Base-by-base conservation (phyloP, 331 rosid genomes). In the Pyrus hybrid region DNA sequence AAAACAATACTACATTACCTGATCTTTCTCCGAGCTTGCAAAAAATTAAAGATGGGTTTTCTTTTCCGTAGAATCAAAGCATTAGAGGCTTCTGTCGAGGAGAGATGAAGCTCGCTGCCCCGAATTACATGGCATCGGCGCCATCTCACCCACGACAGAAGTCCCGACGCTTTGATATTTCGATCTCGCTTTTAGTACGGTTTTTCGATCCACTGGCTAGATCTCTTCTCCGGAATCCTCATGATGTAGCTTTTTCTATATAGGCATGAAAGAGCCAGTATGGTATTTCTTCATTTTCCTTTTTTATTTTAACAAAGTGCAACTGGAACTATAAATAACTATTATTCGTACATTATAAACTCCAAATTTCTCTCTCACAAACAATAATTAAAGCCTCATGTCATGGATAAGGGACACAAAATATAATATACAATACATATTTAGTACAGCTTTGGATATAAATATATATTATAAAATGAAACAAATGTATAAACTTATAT, bases 81-180 rank as follows among this genome's bases (percentile, higher is more conserved):
- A 7, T 7, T 0, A 51, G 76, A 64, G 76, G 76, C 76, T 70
- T 62, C 71, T 23, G 76, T 70, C 72, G 77, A 71, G 63, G 81
- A 71, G 81, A 71, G 73, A 79, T 64, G 73, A 72, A 64, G 28
- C 73, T 61, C 23, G 2, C 25, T 72, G 9, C 21, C 57, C 21
- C 57, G 57, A 51, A 51, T 51, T 51, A 51, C 21, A 6, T 6
- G 67, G 51, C 60, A 68, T 21, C 20, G 68, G 77, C 37, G 17
- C 29, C 77, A 78, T 78, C 77, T 71, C 77, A 64, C 77, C 62
- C 56, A 25, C 77, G 77, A 78, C 77, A 18, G 54, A 72, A 33
- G 72, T 72, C 10, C 3, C 14, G 13, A 11, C 7, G 14, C 7
- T n/a, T 58, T 58, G 29, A 58, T 58, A 22, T 58, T 8, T 9